A percentile compares a stretch with the other conserved stretches of the same genome.
phyloP scores from a whole-genome alignment of 2,329 filamentous ascomycete species.

The Colletotrichum filicis region DNA sequence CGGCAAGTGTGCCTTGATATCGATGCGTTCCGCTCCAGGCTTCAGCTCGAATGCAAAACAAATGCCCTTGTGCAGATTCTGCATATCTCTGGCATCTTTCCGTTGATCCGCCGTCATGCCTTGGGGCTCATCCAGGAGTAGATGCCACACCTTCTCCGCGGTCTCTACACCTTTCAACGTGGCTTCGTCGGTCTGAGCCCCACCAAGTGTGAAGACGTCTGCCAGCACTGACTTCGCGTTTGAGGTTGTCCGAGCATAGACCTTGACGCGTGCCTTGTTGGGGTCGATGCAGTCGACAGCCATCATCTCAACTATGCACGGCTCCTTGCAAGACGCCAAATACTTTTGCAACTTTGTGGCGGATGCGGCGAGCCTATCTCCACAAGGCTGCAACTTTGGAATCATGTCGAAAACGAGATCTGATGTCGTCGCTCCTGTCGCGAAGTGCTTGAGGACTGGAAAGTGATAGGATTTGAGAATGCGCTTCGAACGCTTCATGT shows the following conservation, averaged over 20 bases:
- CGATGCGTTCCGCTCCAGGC: constrained; percentile 32
- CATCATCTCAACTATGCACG: constrained; percentile 37
- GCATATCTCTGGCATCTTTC: constrained; percentile 29
- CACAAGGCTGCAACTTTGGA: constrained; percentile 30
- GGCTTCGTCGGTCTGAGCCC: constrained; percentile 37
- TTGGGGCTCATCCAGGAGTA: constrained; percentile 39
- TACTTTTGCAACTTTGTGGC: constrained; percentile 36
- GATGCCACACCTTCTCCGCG: constrained; percentile 39
- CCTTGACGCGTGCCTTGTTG: constrained; percentile 38
- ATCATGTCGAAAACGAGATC: constrained; percentile 38
- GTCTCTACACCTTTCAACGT: constrained; percentile 36
- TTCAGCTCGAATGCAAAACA: constrained; percentile 40
- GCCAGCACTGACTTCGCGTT: constrained; percentile 37
- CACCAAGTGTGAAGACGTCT: constrained; percentile 39
- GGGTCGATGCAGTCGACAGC: constrained; percentile 40
- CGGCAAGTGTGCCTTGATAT: constrained; percentile 23
- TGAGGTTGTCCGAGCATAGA: constrained; percentile 37
- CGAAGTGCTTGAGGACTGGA: constrained; percentile 39
- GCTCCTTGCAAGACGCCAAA: constrained; percentile 28
- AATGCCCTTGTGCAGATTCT: constrained; percentile 34
- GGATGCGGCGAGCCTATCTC: constrained; percentile 25
- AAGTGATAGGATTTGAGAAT: constrained; percentile 39
- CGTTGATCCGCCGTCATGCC: constrained; percentile 26
- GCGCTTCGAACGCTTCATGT: constrained; percentile 36
- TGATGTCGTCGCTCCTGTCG: constrained; percentile 34